Evolutionary conservation across 345 rosid species (phyloP), one percentile per base, ranked within the genome.

Genomic region (Lepidium africanum): DNA sequence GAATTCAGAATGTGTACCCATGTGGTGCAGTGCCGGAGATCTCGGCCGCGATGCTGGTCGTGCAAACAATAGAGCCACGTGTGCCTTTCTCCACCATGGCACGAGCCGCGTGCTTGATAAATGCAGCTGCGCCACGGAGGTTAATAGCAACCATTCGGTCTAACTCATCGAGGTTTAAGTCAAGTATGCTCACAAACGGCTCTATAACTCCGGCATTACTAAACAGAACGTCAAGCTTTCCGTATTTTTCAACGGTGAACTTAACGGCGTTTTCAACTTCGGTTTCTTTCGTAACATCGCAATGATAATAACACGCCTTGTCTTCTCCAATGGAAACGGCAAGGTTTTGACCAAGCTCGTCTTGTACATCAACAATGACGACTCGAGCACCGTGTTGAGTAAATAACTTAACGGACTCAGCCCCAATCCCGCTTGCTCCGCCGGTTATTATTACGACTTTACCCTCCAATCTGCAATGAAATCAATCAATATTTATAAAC

Each of bases 401-500:
- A 23, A 93, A 93, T 23, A 93, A 50, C 62, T 80, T 76, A 33
- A 70, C 93, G 16, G 97, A 80, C 51, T 79, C 88, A 45, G 84
- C 96, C 1, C 98, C 98, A 50, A 92, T 93, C 36, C 98, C 98
- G 23, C 98, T 90, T 5, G 97, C 97, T 40, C 81, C 96, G 2
- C 98, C 97, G 0, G 97, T 93, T 30, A 93, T 80, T 33, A 93
- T 76, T 12, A 88, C 96, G 35, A 93, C 84, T 79, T 93, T 93
- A 2, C 96, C 97, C 35, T 83, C 91, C 78, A 93, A 70, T 81
- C 98, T 92, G 67, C 49, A 54, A 48, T 21, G 5, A 60, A 53
- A 27, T 33, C 60, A 37, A 52, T 5, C 49, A 17, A 49, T 47
- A 14, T 10, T 19, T 11, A 15, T 3, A 37, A 14, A 23, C 37